phyloP scores from a whole-genome alignment of 768 basidiomycete species.

The Chalciporus piperatus region DNA sequence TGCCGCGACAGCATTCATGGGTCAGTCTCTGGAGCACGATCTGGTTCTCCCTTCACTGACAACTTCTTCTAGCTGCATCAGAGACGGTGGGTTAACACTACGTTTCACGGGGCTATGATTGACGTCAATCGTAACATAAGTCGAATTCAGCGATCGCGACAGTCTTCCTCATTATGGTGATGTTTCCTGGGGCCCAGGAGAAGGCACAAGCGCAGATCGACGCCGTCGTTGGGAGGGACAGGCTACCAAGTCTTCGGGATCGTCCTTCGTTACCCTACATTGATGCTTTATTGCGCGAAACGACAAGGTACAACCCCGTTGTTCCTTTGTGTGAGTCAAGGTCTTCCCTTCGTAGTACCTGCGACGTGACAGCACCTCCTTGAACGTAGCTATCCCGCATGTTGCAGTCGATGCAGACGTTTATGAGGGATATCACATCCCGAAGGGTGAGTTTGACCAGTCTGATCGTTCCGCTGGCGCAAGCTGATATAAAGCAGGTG shows the following conservation, averaged over 20 bases:
- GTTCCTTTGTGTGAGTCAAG: slow-evolving; percentile 10
- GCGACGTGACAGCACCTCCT: neutral
- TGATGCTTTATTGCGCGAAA: slow-evolving; percentile 14
- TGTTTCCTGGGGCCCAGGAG: slow-evolving; percentile 8
- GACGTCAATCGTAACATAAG: neutral
- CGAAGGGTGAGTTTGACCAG: slow-evolving; percentile 27
- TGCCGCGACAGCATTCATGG: slow-evolving; percentile 13
- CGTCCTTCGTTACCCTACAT: slow-evolving; percentile 10
- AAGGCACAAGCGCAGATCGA: slow-evolving; percentile 15
- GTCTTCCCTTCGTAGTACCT: neutral
- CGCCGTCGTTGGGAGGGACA: neutral
- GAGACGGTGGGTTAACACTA: slow-evolving; percentile 13
- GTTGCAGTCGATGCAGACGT: slow-evolving; percentile 35
- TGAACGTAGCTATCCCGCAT: slow-evolving; percentile 26
- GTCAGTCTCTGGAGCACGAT: neutral
- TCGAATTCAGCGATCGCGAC: slow-evolving; percentile 21
- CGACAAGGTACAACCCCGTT: slow-evolving; percentile 3
- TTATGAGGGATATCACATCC: slow-evolving; percentile 48
- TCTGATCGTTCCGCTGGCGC: neutral
- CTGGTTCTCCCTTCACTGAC: neutral
- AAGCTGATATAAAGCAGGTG: neutral
- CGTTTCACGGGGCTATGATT: neutral
- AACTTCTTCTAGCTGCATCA: slow-evolving; percentile 3
- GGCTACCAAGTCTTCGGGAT: slow-evolving; percentile 10
- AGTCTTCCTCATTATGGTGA: slow-evolving; percentile 10